Evolutionary conservation across 352 stramenopile species (phyloP).

Genomic region (Hyaloperonospora brassicae): DNA sequence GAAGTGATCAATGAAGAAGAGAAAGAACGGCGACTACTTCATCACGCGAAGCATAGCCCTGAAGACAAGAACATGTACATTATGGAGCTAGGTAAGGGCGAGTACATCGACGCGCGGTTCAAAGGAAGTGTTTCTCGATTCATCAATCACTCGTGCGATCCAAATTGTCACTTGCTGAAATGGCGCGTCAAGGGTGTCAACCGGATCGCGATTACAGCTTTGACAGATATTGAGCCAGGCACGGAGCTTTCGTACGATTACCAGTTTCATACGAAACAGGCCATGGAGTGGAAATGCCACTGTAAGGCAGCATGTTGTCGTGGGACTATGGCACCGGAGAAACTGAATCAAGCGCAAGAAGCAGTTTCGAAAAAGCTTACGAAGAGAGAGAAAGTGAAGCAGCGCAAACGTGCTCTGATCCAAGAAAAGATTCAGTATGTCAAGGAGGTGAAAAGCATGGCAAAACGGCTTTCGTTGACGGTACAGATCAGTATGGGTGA

Average conservation of each 20-base stretch:
- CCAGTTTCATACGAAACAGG: conserved; percentile 87
- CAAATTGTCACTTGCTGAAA: conserved; percentile 92
- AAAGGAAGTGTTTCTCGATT: conserved; percentile 92
- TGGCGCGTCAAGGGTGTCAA: conserved; percentile 91
- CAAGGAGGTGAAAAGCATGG: conserved; percentile 59
- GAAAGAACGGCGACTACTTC: conserved; percentile 80
- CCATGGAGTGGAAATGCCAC: conserved; percentile 83
- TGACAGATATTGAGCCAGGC: conserved; percentile 82
- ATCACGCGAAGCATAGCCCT: conserved; percentile 80
- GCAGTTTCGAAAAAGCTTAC: conserved; percentile 52
- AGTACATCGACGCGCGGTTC: conserved; percentile 92
- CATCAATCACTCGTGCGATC: conserved; percentile 96
- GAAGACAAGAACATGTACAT: conserved; percentile 96
- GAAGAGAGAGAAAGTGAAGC: conserved; percentile 71
- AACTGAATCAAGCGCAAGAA: conserved; percentile 42
- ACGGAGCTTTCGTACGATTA: conserved; percentile 94
- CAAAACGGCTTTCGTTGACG: conserved; percentile 55
- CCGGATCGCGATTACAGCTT: conserved; percentile 88
- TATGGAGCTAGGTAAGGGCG: conserved; percentile 88
- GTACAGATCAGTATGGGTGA: conserved; percentile 47
- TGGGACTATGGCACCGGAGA: conserved; percentile 81
- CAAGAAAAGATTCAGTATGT: conserved; percentile 60
- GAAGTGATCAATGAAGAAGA: conserved; percentile 92
- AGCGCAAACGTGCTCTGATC: conserved; percentile 55
- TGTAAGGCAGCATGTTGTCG: conserved; percentile 75